These are phyloP conservation scores for Pythium brassicae DNA, from an alignment of 352 stramenopile species.

Conservation along the genomic window DNA sequence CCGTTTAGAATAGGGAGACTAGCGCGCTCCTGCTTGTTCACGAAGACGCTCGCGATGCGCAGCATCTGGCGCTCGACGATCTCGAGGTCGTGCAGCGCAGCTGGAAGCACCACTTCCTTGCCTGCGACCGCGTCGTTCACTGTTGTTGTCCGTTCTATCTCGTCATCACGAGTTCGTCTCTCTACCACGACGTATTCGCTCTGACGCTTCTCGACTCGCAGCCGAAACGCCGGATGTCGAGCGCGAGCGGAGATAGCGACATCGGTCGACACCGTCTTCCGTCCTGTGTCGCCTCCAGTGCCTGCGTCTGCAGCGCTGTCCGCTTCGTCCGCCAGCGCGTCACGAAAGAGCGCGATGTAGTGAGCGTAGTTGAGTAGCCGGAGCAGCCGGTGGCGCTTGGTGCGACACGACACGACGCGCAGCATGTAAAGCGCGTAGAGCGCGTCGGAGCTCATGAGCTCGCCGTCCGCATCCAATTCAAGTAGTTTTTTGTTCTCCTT, in stretches of 20 bases:
- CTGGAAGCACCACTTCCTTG: conserved; percentile 34
- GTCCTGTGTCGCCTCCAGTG: background rate
- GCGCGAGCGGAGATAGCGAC: background rate
- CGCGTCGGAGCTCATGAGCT: conserved; percentile 19
- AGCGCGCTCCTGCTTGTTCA: conserved; percentile 40
- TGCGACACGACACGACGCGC: conserved; percentile 32
- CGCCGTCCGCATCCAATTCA: conserved; percentile 1
- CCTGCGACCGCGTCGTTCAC: background rate
- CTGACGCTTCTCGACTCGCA: conserved; percentile 14
- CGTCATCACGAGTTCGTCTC: background rate
- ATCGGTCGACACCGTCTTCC: no score
- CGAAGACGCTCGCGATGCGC: conserved; percentile 36
- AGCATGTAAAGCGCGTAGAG: conserved; percentile 38
- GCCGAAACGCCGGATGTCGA: background rate
- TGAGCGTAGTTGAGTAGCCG: conserved; percentile 50
- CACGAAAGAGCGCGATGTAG: conserved; percentile 21
- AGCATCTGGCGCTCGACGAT: conserved; percentile 44
- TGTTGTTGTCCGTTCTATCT: background rate
- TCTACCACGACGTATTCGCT: conserved; percentile 20
- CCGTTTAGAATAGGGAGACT: conserved; percentile 17
- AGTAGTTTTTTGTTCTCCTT: conserved; percentile 6
- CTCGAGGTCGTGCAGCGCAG: conserved; percentile 32
- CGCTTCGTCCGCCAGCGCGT: background rate
- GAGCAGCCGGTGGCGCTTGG: conserved; percentile 30
- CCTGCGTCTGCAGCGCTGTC: background rate